These are phyloP conservation scores for Corchorus olitorius DNA, from an alignment of 345 rosid genomes.

Conservation along the genomic window DNA sequence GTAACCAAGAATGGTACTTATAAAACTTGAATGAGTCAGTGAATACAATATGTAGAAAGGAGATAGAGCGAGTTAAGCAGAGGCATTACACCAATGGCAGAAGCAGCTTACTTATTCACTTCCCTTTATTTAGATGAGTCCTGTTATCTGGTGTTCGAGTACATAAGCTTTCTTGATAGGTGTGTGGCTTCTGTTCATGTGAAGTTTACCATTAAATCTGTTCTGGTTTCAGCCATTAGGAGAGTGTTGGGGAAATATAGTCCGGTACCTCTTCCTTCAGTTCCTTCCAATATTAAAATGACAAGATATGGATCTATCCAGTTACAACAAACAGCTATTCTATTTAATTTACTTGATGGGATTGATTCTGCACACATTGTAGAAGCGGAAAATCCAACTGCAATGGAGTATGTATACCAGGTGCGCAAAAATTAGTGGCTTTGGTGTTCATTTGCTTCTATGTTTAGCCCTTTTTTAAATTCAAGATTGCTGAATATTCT, in stretches of 20 bases:
- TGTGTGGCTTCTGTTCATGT: neutral
- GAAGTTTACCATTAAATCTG: slow-evolving; percentile 7
- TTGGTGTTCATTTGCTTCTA: slow-evolving; percentile 7
- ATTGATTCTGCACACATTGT: slow-evolving; percentile 46
- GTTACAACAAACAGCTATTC: slow-evolving; percentile 52
- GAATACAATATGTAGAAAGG: slow-evolving; percentile 3
- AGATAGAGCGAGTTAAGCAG: slow-evolving; percentile 3
- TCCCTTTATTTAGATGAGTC: neutral
- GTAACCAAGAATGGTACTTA: neutral
- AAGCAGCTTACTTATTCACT: neutral
- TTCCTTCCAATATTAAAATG: slow-evolving; percentile 48
- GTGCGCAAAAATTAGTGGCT: slow-evolving; percentile 33
- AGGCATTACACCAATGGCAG: slow-evolving; percentile 1
- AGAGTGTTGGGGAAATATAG: slow-evolving; percentile 56
- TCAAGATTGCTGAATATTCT: slow-evolving; percentile 19
- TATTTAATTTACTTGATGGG: slow-evolving; percentile 54
- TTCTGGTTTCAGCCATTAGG: slow-evolving; percentile 58
- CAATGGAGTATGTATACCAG: slow-evolving; percentile 89
- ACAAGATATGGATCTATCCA: slow-evolving; percentile 65
- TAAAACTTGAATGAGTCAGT: neutral
- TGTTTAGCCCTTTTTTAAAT: neutral
- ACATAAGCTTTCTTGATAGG: slow-evolving; percentile 3
- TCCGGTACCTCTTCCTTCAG: slow-evolving; percentile 45
- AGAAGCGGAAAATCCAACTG: slow-evolving; percentile 54
- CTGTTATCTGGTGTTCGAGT: neutral